phyloP scores from a whole-genome alignment of 257 asterid species.

The Voacanga thouarsii region DNA sequence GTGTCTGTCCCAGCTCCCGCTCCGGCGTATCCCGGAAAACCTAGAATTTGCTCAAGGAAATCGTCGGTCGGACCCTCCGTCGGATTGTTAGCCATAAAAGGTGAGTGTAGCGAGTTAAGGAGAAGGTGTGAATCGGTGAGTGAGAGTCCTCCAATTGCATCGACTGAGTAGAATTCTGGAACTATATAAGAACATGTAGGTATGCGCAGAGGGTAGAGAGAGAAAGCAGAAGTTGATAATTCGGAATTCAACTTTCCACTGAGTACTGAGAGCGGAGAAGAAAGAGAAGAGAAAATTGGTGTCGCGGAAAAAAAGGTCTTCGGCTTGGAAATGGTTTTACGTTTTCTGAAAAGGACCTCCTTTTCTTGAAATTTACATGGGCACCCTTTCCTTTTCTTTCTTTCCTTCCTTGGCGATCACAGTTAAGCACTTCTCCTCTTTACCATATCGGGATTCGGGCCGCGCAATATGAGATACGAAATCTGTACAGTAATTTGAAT shows the following conservation, averaged over 20 bases:
- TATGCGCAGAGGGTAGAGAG: conserved; percentile 5
- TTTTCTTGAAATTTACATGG: conserved; percentile 13
- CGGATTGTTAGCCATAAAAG: conserved; percentile 70
- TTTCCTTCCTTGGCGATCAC: not conserved
- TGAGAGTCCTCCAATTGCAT: conserved; percentile 14
- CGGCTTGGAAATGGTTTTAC: conserved; percentile 2
- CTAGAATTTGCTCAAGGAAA: conserved; percentile 80
- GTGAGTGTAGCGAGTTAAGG: conserved; percentile 14
- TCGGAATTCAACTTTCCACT: conserved; percentile 24
- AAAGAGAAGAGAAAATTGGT: conserved; percentile 21
- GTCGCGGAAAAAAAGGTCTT: conserved; percentile 23
- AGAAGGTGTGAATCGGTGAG: conserved; percentile 12
- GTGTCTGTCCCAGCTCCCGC: conserved; percentile 33
- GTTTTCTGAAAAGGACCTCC: conserved; percentile 16
- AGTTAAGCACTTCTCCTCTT: not conserved
- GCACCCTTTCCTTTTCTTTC: not conserved
- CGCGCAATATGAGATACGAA: no score
- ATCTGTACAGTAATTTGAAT: no score
- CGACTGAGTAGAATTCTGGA: not conserved
- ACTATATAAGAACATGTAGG: not conserved
- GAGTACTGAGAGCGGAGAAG: conserved; percentile 33
- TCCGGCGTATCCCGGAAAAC: conserved; percentile 60
- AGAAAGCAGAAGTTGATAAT: conserved; percentile 10
- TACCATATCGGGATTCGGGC: no score
- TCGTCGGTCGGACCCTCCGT: conserved; percentile 79